Evolutionary conservation across 352 stramenopile species (phyloP), one percentile per base, ranked within the genome.

Genomic region (Phytophthora cactorum): DNA sequence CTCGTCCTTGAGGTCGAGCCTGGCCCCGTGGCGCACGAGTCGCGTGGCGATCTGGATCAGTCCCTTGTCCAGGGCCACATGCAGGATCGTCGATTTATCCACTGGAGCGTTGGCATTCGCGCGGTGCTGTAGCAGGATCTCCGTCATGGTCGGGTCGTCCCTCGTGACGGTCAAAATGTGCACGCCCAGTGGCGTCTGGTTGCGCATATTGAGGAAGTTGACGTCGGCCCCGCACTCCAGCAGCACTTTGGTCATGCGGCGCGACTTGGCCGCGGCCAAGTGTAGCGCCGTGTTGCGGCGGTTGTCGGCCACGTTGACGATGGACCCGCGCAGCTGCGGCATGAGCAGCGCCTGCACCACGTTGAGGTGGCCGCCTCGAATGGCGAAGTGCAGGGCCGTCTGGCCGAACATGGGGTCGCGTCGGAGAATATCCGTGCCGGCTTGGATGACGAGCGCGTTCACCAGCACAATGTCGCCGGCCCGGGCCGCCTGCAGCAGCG

Each of bases 261-360:
- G 80, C 17, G 82, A 90, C 50, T 89, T 90, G 36, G 78, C 81
- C 1, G 81, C 80, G 1, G 82, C 81, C 54, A 90, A 52, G 32
- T 90, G 81, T 61, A 90, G 54, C 52, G 81, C 77, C 47, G 81
- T 90, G 56, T 90, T 90, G 46, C 78, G 79, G 12, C 82, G 68
- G 55, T 84, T 90, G 66, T 91, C 83, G 8, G 83, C 77, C 28
- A 91, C 70, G 53, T 91, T 91, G 17, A 91, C 81, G 46, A 91
- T 89, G 7, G 83, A 91, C 10, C 73, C 74, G 9, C 75, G 73
- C 29, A 91, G 56, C 53, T 89, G 77, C 7, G 83, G 83, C 75
- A 89, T 90, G 14, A 90, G 65, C 32, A 91, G 67, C 41, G 82
- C 83, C 58, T 91, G 82, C 27, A 91, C 78, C 9, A 91, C 75